Base-by-base conservation (phyloP, 2,329 filamentous ascomycete species). In the Xylariomycetidae sp. region DNA sequence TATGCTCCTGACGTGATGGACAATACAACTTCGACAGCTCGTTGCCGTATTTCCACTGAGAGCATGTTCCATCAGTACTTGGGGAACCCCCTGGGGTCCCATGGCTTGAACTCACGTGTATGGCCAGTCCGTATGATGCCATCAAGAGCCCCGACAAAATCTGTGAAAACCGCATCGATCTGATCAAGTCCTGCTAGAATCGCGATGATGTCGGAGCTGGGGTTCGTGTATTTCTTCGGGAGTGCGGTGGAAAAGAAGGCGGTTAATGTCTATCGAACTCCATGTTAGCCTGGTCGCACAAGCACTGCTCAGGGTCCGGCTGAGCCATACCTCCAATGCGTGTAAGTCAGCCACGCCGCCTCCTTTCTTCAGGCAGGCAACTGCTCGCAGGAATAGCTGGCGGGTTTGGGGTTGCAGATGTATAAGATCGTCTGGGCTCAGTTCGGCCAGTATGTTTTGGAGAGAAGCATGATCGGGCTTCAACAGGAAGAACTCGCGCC, bases 401-500 rank as follows among this genome's bases (percentile, higher is more conserved):
- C 83, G 78, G 5, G 84, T 85, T 61, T 85, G 81, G 55, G 78
- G 73, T 60, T 94, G 86, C 29, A 85, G 65, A 38, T 81, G 76
- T 25, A 95, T 68, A 42, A 94, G 70, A 48, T 89, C 80, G 46
- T 85, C 79, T 5, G 87, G 76, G 32, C 74, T 72, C 25, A 92
- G 66, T n/a, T 72, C 67, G 43, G 79, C 75, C 40, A 98, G 66
- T 29, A 88, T 73, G 31, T 64, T 66, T 55, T 77, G 74, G 44
- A 98, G 65, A 30, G 78, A 74, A 4, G 68, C 58, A 34, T 76
- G 72, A 55, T 95, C 87, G 15, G 90, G 89, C 43, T 79, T 80
- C 38, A 95, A 70, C 23, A 98, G 73, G 59, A 98, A 98, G 64
- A 98, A 88, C 61, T 95, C 92, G 46, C 78, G 74, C 92, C 92